Evolutionary conservation across 164 flowering plant genomes (phyloP).

Genomic region (Vitis riparia): DNA sequence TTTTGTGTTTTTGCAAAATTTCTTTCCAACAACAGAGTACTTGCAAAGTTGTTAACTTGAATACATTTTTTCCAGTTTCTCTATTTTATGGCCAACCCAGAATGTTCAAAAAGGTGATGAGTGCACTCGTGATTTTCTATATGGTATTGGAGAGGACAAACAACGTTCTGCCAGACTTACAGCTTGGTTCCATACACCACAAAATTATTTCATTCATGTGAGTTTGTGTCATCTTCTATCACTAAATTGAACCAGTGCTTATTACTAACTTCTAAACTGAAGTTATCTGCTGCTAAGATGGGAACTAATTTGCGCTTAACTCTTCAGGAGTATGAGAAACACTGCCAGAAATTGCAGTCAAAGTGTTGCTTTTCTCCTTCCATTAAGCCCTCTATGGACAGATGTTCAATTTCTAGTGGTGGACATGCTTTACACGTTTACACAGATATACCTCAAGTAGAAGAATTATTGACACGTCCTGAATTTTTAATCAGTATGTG

Average conservation of each 20-base stretch:
- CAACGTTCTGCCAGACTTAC: conserved; percentile 96
- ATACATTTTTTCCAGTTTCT: conserved; percentile 57
- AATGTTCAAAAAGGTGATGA: conserved; percentile 74
- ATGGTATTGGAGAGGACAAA: conserved; percentile 92
- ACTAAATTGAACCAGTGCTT: neutral
- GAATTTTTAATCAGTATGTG: conserved; percentile 80
- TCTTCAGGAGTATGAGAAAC: conserved; percentile 66
- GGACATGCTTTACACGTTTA: conserved; percentile 59
- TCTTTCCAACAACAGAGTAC: neutral
- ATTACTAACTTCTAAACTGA: conserved; percentile 6
- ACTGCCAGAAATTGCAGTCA: conserved; percentile 37
- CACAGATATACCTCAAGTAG: conserved; percentile 91
- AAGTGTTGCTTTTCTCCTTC: conserved; percentile 22
- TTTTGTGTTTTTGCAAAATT: neutral
- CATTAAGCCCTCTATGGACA: conserved; percentile 21
- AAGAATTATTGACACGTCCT: conserved; percentile 79
- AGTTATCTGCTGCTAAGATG: neutral
- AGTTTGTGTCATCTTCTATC: conserved; percentile 10
- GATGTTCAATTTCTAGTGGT: conserved; percentile 32
- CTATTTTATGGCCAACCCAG: conserved; percentile 82
- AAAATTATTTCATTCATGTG: conserved; percentile 77
- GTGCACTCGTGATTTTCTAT: conserved; percentile 92
- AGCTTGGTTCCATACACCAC: conserved; percentile 94
- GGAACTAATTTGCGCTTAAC: conserved; percentile 7
- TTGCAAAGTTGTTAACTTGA: conserved; percentile 5